phyloP scores from a whole-genome alignment of 2,329 filamentous ascomycete species.

The Microdochium nivale region DNA sequence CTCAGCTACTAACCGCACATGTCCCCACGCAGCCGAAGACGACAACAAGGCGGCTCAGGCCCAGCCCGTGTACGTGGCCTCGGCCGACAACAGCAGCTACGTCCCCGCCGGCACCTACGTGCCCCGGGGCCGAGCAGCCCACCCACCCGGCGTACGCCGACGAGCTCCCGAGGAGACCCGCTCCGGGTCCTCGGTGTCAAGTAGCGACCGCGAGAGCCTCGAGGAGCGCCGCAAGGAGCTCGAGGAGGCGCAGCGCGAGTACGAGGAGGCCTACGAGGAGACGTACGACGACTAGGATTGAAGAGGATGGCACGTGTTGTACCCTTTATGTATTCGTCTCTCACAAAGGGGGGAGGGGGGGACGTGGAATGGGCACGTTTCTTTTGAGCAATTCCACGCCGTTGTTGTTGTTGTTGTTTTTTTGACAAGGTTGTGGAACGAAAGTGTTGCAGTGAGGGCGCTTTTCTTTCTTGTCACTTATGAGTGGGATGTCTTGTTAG shows the following conservation, averaged over 20 bases:
- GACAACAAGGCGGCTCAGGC: conserved; percentile 17
- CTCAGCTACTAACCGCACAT: no score
- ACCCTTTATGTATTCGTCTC: no score
- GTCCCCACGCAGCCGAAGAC: conserved; percentile 20
- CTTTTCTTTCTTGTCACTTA: no score
- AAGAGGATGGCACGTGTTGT: no score
- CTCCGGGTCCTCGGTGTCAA: conserved; percentile 4
- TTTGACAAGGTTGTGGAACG: no score
- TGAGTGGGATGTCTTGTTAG: no score
- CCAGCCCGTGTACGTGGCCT: conserved; percentile 7
- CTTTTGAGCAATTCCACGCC: no score
- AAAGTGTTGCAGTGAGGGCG: no score
- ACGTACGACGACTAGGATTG: conserved; percentile 20
- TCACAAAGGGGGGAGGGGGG: no score
- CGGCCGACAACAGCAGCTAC: conserved; percentile 1
- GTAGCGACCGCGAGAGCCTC: conserved; percentile 3
- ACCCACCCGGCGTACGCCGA: conserved; percentile 1
- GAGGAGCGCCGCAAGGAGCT: conserved; percentile 24
- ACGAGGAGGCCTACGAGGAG: conserved; percentile 38
- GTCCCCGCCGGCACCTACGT: conserved; percentile 1
- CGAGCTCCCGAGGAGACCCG: conserved; percentile 4
- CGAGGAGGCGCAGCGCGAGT: conserved; percentile 39
- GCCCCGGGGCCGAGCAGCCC: no score
- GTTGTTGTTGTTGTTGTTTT: no score
- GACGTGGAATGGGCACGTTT: no score